Evolutionary conservation across 129 eudicot species (phyloP).

Genomic region (carrot (Daucus carota)): DH1_v3.0 NC_030387.2:25914001-25914500

Average conservation of each 20-base stretch:
- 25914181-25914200: slow-evolving; percentile 78
- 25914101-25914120: background rate
- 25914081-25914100: background rate
- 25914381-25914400: background rate
- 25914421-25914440: background rate
- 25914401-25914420: background rate
- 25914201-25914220: background rate
- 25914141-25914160: slow-evolving; percentile 95
- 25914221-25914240: background rate
- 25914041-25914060: background rate
- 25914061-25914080: background rate
- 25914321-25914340: background rate
- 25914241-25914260: no score
- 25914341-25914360: background rate
- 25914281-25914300: no score
- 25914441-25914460: background rate
- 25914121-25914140: slow-evolving; percentile 39
- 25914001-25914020: background rate
- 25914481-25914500: background rate
- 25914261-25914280: no score
- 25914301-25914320: background rate
- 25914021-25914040: no score
- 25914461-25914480: background rate
- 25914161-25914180: slow-evolving; percentile 64
- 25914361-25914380: background rate